Percentiles rank a stretch among this genome's conserved stretches.
Conservation (phyloP, 257 asterid genomes). For the Henckelia pumila region DNA sequence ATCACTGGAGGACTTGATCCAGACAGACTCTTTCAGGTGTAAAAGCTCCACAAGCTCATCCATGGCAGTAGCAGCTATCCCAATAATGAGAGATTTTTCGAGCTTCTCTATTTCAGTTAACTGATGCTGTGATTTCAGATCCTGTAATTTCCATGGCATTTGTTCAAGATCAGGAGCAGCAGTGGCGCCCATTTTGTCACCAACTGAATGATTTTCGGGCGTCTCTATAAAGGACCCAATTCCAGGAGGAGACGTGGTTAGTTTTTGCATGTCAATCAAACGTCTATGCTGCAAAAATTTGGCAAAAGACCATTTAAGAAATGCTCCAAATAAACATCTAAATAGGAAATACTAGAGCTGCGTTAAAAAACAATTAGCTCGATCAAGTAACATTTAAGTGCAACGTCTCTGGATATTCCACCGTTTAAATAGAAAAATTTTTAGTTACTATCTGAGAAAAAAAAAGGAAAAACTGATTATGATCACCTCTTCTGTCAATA, state of each 20-base stretch:
- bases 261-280: conserved; percentile 33
- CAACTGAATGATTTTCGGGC: conserved; percentile 15
- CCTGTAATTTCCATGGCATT: conserved; percentile 22
- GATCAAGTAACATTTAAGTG: not conserved
- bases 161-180: conserved; percentile 22
- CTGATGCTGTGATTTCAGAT: conserved; percentile 9
- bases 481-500: conserved; percentile 49
- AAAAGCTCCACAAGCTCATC: conserved; percentile 56
- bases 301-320: not conserved
- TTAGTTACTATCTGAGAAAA: not conserved
- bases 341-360: conserved; percentile 10
- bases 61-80: conserved; percentile 41
- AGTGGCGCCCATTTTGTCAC: conserved; percentile 26
- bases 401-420: not conserved
- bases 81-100: conserved; percentile 39
- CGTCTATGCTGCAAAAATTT: conserved; percentile 39
- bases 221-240: conserved; percentile 21
- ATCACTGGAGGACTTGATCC: conserved; percentile 42
- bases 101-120: conserved; percentile 26
- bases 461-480: not conserved
- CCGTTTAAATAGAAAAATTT: not conserved
- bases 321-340: conserved; percentile 12
- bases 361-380: not conserved
- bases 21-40: conserved; percentile 52
- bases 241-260: conserved; percentile 20